Base-by-base conservation (phyloP, 495 filamentous ascomycete species). In the Aspergillus wentii region DNA sequence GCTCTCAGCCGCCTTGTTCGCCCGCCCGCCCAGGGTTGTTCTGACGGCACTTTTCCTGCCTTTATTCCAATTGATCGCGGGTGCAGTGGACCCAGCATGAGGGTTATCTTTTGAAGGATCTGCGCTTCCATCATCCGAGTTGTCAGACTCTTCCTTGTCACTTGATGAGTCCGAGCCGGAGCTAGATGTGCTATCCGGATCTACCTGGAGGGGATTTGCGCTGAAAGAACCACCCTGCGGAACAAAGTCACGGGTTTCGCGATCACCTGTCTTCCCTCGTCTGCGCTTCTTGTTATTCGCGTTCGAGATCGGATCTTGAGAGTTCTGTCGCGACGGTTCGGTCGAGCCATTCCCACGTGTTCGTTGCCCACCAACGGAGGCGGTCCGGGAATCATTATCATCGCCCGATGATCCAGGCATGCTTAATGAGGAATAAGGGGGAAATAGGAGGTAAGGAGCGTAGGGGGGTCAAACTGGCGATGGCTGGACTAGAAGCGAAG, bases 361-460 rank as follows among this genome's bases (percentile, higher is more conserved):
- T 23, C 56, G 55, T 37, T 56, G 56, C n/a, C 33, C 30, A 17
- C 61, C 63, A 5, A 70, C 49, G 3, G 59, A 53, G 18, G 64
- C 64, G 20, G 58, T 72, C 29, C 68, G 53, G 8, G 68, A 72
- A 38, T 72, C 68, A 9, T 56, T 43, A 11, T 72, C 65, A 41
- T 66, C 65, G 25, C 48, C 60, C 7, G 58, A 54, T 21, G 44
- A 41, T 31, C 56, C 53, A 16, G 59, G 14, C 62, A 64, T 69
- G 29, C 17, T 30, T 17, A 17, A 8, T 41, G 45, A 20, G 19
- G 31, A 14, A 29, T 4, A 22, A 40, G 13, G n/a, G 15, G 18
- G 13, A 23, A 17, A 17, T 8, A 19, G 15, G 15, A 6, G 5
- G 22, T 14, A 27, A 10, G 23, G 17, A 14, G 21, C 17, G 17